phyloP scores from a whole-genome alignment of 2,329 filamentous ascomycete species.

The Fusarium protoensiforme region DNA sequence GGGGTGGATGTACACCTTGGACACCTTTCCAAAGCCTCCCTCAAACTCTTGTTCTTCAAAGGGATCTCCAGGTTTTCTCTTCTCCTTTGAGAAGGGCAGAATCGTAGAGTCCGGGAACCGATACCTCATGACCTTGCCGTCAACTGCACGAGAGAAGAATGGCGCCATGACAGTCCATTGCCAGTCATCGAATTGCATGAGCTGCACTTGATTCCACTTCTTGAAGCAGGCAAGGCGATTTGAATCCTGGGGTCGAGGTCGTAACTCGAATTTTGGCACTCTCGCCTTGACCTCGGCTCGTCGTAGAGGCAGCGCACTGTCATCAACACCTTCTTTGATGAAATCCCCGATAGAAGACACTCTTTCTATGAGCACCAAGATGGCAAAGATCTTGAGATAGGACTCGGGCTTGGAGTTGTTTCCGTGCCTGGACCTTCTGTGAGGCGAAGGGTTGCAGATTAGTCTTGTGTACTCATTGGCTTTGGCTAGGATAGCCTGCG shows the following conservation, averaged over 20 bases:
- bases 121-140: not conserved
- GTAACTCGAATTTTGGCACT: not conserved
- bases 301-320: not conserved
- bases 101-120: not conserved
- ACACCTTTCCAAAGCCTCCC: constrained; percentile 5
- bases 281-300: not conserved
- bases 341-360: not conserved
- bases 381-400: constrained; percentile 1
- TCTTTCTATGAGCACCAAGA: not conserved
- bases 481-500: not conserved
- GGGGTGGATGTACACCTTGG: not conserved
- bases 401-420: not conserved
- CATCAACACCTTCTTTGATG: not conserved
- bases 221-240: not conserved
- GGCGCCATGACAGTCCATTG: constrained; percentile 9
- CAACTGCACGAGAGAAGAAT: constrained; percentile 1
- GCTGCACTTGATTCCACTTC: not conserved
- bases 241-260: not conserved
- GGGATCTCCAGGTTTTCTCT: not conserved
- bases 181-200: constrained; percentile 6
- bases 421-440: too few relatives aligned
- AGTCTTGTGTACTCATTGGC: not conserved
- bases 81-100: not conserved
- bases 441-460: not conserved
- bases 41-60: not conserved